Evolutionary conservation across 2,329 filamentous ascomycete genomes (phyloP), one percentile per base, ranked within the genome.

Genomic region (Cladosporium cucumerinum): DNA sequence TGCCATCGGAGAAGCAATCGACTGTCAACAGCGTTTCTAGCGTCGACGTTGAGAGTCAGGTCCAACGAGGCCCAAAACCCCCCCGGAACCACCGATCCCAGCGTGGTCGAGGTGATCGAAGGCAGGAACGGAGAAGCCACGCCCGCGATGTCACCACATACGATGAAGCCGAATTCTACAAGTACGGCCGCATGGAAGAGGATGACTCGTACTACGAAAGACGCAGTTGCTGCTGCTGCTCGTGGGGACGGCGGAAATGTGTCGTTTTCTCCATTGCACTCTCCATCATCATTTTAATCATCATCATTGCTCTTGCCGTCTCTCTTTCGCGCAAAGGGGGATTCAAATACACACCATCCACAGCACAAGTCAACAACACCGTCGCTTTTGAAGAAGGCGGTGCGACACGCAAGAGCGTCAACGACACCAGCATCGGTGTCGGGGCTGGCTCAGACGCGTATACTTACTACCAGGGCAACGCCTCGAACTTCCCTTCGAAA

Each of bases 401-500:
- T 39, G 73, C 71, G 2, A 75, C 72, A 16, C 71, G 67, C 25
- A 68, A 71, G 34, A 72, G 61, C 52, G 71, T 71, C 64, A 73
- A 73, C 57, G 55, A 65, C 32, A 67, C 65, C 58, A 66, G 66
- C 52, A 32, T 59, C n/a, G 71, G 70, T 12, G 66, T 68, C 60
- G 71, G 71, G 39, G 66, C 64, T 23, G 71, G 71, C 28, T 59
- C 52, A 21, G 74, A 76, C 58, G 67, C 36, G 5, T 72, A 72
- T 64, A 70, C 49, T 3, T 75, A 74, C 69, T 78, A 78, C 67
- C 69, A 70, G 28, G 72, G 72, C 57, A 67, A 67, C 43, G 66
- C 65, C 18, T 52, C 65, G 16, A 64, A 69, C 51, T 72, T 71
- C 55, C 72, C 69, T 8, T 57, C 61, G 8, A 30, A 46, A 12